Evolutionary conservation across 768 basidiomycete species (phyloP), one percentile per base, ranked within the genome.

Genomic region (Boletus vermiculosoides): DNA sequence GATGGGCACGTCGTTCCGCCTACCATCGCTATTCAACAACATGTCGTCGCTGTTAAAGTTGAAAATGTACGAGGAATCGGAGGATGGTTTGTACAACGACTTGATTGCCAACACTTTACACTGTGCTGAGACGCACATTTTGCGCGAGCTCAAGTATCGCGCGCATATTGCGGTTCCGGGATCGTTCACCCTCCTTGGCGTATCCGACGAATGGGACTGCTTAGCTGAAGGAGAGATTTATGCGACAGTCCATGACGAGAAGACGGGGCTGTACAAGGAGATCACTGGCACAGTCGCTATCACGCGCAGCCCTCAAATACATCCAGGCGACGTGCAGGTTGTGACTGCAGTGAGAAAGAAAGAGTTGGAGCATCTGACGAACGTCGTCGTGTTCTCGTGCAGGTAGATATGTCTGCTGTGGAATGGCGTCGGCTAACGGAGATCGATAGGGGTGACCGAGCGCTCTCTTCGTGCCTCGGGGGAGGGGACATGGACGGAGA

Each of bases 401-500:
- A 74, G 72, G 82, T 76, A 50, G 11, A 45, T 0, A 5, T 28
- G 15, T 52, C 18, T 31, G 25, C 25, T 45, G 7, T 22, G 16
- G 25, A 18, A 5, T 49, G 44, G 49, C 2, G 49, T 49, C 44
- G 51, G 53, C 55, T 67, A 42, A 48, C 58, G 1, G 34, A 20
- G 22, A 39, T 53, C 41, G 54, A 22, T 47, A 77, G 75, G 72
- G 80, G 80, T 11, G 36, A 70, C 37, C 73, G 80, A 52, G 68
- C 78, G 18, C 57, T 83, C 13, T 75, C 80, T 1, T 78, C 78
- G 12, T 74, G 73, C 56, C 74, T 83, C 16, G 81, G 81, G 28
- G 82, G 81, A 23, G 82, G 82, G 10, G 81, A 83, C 66, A 66
- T 82, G 45, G 81, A 83, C 58, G 81, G 80, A 5, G 80, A 82